phyloP scores from a whole-genome alignment of 1,284 basidiomycete genomes.

The Apiotrichum mycotoxinovorans region DNA sequence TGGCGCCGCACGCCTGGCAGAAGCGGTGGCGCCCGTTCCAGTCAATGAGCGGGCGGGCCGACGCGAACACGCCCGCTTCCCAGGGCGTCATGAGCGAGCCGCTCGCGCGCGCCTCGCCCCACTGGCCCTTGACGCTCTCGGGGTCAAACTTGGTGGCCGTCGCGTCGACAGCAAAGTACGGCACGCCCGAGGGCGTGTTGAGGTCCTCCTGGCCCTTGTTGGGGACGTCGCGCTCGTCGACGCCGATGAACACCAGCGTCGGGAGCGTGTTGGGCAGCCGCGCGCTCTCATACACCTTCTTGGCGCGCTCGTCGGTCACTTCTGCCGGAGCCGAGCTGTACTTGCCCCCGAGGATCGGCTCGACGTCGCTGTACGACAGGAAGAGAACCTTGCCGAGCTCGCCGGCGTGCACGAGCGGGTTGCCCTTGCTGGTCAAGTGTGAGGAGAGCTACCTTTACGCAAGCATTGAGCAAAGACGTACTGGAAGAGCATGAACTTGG shows the following conservation, averaged over 20 bases:
- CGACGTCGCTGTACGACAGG: constrained; percentile 59
- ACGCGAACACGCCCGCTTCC: constrained; percentile 69
- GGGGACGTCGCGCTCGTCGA: constrained; percentile 65
- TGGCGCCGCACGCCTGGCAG: constrained; percentile 81
- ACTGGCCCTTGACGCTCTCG: constrained; percentile 52
- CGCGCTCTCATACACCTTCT: constrained; percentile 58
- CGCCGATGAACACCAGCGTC: constrained; percentile 67
- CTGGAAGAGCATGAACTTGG: constrained; percentile 71
- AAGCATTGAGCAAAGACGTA: not conserved
- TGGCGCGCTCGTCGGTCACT: not conserved
- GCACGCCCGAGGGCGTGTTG: constrained; percentile 64
- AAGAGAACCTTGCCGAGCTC: constrained; percentile 56
- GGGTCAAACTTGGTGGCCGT: constrained; percentile 52
- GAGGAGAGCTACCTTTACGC: not conserved
- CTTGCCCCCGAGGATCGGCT: constrained; percentile 59
- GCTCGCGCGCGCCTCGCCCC: constrained; percentile 65
- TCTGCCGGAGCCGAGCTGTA: constrained; percentile 28
- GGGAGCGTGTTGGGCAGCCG: constrained; percentile 58
- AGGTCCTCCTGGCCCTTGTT: constrained; percentile 58
- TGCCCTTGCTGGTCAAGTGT: constrained; percentile 28
- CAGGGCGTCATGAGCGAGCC: constrained; percentile 51
- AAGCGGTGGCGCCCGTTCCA: constrained; percentile 91
- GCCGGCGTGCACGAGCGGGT: constrained; percentile 43
- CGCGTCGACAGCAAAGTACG: constrained; percentile 76
- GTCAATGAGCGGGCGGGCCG: constrained; percentile 73